These are phyloP conservation scores for Flaveria linearis DNA, from an alignment of 129 eudicot species.

Conservation along the genomic window DNA sequence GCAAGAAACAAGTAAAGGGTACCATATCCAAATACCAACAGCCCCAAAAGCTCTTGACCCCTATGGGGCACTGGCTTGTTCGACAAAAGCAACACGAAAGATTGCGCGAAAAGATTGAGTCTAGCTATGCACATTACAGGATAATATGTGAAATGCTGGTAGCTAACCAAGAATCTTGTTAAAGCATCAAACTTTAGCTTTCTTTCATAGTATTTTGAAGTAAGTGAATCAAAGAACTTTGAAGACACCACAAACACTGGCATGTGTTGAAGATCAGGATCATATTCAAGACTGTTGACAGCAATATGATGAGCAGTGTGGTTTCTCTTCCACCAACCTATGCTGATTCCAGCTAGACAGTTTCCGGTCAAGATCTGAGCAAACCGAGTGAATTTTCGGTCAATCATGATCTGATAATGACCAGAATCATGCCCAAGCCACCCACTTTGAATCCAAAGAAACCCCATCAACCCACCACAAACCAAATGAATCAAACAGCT, in stretches of 20 bases:
- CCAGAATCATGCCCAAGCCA: constrained; percentile 88
- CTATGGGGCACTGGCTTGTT: constrained; percentile 44
- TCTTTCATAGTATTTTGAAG: constrained; percentile 50
- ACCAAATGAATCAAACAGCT: constrained; percentile 40
- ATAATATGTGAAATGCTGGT: constrained; percentile 67
- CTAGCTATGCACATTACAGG: constrained; percentile 70
- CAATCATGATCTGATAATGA: constrained; percentile 64
- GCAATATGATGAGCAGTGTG: constrained; percentile 80
- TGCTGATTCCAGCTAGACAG: constrained; percentile 69
- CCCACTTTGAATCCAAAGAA: constrained; percentile 71
- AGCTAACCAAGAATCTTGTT: constrained; percentile 56
- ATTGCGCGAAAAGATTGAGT: constrained; percentile 52
- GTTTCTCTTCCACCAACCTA: constrained; percentile 78
- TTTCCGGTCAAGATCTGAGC: constrained; percentile 55
- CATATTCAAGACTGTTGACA: constrained; percentile 64
- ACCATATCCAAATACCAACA: constrained; percentile 65
- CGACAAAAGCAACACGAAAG: constrained; percentile 46
- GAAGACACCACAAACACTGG: constrained; percentile 69
- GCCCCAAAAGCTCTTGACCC: constrained; percentile 49
- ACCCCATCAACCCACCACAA: constrained; percentile 60
- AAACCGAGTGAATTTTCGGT: constrained; percentile 30
- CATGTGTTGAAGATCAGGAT: constrained; percentile 74
- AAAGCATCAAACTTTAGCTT: constrained; percentile 49
- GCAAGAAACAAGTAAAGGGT: constrained; percentile 59
- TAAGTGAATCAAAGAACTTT: constrained; percentile 54